Evolutionary conservation across 352 stramenopile genomes (phyloP), one percentile per base, ranked within the genome.

Genomic region (Phytopythium oedochilum): DNA sequence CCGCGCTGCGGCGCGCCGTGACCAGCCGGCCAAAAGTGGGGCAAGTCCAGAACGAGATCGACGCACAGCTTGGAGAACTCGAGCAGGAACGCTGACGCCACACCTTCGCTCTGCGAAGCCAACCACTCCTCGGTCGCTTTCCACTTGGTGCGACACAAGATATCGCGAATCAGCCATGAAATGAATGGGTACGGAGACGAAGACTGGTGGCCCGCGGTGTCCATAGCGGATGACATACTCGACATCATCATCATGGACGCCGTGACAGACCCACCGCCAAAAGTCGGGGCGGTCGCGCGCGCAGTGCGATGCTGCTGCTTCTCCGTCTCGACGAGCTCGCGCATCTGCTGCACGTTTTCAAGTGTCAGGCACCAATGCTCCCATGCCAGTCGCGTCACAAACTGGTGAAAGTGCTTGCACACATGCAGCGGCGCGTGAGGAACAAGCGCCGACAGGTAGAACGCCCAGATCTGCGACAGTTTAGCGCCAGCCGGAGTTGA

Each of bases 281-380:
- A 63, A 64, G 49, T 28, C 51, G 57, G n/a, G 17, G 38, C 57
- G n/a, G 29, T 55, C 45, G 55, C n/a, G 1, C 32, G 68, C 2
- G 62, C 35, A 10, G 61, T 59, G 25, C 67, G 55, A 5, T 88
- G 64, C 40, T 85, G 71, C 39, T 86, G 71, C 49, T 75, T 86
- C 55, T 93, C 83, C 12, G 49, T 75, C 42, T 83, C 64, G 26
- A 92, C 61, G 11, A 89, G 61, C 40, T 91, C 83, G 1, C 83
- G 75, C 83, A 95, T 95, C 55, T 92, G 74, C 44, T 91, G 85
- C 2, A 95, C 75, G 28, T 87, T 88, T 31, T 92, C 83, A 17
- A 92, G 67, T 7, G 78, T 89, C 29, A 95, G 55, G 34, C 78
- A 85, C 86, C 86, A 95, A 42, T 92, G 74, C 28, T 93, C 82